A percentile compares a stretch with the other conserved stretches of the same genome.
Evolutionary conservation across 768 basidiomycete species (phyloP).

Genomic region (Clitopilus passeckerianus): DNA sequence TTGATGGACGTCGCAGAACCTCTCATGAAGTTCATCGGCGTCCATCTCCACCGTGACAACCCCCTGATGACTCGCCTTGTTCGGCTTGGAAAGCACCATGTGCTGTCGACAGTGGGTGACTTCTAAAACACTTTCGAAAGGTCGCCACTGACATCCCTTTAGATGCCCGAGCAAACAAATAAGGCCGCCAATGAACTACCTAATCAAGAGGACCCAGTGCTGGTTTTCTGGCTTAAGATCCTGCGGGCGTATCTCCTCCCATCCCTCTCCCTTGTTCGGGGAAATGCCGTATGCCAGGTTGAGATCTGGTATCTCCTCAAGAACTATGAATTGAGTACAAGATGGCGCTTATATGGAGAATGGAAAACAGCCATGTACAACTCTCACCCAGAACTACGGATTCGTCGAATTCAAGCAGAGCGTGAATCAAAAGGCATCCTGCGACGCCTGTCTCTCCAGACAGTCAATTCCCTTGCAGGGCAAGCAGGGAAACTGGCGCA

Average conservation of each 20-base stretch:
- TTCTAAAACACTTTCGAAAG: background rate
- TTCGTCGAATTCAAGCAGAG: slow-evolving; percentile 80
- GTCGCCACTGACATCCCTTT: background rate
- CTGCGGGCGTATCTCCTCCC: slow-evolving; percentile 81
- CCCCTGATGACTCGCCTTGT: slow-evolving; percentile 76
- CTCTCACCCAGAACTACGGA: slow-evolving; percentile 72
- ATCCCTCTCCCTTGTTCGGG: slow-evolving; percentile 76
- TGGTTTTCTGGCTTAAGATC: slow-evolving; percentile 82
- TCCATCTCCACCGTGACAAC: slow-evolving; percentile 77
- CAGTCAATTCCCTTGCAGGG: slow-evolving; percentile 79
- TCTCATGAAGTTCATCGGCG: slow-evolving; percentile 72
- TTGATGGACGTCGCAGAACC: slow-evolving; percentile 74
- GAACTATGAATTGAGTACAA: slow-evolving; percentile 69
- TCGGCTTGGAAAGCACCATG: slow-evolving; percentile 66
- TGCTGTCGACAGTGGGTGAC: slow-evolving; percentile 44
- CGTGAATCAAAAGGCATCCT: slow-evolving; percentile 87
- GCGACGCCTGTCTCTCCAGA: slow-evolving; percentile 80
- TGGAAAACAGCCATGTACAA: slow-evolving; percentile 78
- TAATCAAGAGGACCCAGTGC: slow-evolving; percentile 54
- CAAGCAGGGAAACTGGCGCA: slow-evolving; percentile 91
- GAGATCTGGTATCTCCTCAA: slow-evolving; percentile 91
- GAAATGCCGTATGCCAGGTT: slow-evolving; percentile 84
- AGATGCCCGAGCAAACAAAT: background rate
- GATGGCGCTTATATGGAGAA: slow-evolving; percentile 94
- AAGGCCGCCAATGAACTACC: slow-evolving; percentile 30